Evolutionary conservation across 1,139 yeast genomes (phyloP), one percentile per base, ranked within the genome.

Genomic region (Chernovozyma sophiae-reginae): DNA sequence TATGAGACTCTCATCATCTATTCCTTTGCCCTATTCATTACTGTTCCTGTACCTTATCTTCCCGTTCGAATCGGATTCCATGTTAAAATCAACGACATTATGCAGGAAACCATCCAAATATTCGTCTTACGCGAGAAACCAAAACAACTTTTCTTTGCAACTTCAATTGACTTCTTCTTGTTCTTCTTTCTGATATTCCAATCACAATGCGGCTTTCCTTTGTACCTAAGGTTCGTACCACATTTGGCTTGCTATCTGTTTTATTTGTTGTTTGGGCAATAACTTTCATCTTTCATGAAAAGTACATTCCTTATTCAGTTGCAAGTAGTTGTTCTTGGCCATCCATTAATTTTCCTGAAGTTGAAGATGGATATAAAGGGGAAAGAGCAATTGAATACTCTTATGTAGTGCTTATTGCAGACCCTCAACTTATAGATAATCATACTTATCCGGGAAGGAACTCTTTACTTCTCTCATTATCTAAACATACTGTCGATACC

Each of bases 391-490:
- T 34, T 11, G 40, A 37, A 13, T 23, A 5, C 4, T 30, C 59
- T 25, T 59, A 57, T 33, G 58, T 70, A 19, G 46, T 70, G 35
- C 46, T 70, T 13, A 60, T 70, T 23, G 74, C 76, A 3, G 76
- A 70, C 40, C 75, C 76, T 2, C 76, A 70, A 42, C 58, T 70
- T 33, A 69, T 70, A 30, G 76, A 70, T 45, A 57, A 56, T 40
- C 75, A 69, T 44, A 70, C 75, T 4, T 70, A 77, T 48, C 80
- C 80, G 0, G 74, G 70, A 1, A 56, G 80, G 18, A 56, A 60
- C 35, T 38, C 51, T 7, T 37, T 59, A 3, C 50, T 71, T 4
- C 50, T 76, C 20, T 45, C 51, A 25, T 43, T 75, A 11, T 70
- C 78, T 0, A 58, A 72, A 41, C 73, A 72, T 44, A 72, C 79